Conservation (phyloP, 2,329 filamentous ascomycete species). For the Samsoniella hepiali region DNA sequence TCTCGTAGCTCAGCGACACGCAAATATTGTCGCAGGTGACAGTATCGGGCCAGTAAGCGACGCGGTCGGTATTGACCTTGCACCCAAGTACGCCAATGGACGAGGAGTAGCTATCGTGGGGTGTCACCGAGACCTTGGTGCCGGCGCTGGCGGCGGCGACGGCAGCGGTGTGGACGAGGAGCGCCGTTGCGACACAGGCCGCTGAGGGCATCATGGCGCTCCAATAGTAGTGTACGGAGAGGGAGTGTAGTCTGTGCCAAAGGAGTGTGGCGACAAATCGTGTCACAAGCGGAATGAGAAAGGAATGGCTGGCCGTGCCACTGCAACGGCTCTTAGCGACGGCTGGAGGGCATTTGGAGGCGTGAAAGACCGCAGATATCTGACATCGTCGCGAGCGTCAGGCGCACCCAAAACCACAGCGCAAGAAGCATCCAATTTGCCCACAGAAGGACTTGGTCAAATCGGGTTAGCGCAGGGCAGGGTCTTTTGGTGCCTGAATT, state of each 20-base stretch:
- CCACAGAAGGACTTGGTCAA: neutral
- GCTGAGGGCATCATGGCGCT: neutral
- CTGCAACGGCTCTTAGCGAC: slow-evolving; percentile 6
- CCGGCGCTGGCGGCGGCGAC: slow-evolving; percentile 17
- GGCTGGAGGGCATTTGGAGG: neutral
- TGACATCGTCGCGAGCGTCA: neutral
- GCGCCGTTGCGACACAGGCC: neutral
- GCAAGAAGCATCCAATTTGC: neutral
- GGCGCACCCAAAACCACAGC: neutral
- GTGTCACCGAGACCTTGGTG: slow-evolving; percentile 35
- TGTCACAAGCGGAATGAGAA: neutral
- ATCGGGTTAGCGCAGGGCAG: slow-evolving; percentile 3
- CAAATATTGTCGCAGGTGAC: slow-evolving; percentile 45
- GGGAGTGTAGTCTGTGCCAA: neutral
- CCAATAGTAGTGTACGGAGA: neutral
- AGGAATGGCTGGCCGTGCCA: slow-evolving; percentile 10
- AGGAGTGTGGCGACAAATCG: neutral
- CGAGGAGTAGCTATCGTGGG: slow-evolving; percentile 47
- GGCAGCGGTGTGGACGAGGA: neutral
- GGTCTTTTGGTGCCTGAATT: slow-evolving; percentile 8
- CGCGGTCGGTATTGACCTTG: slow-evolving; percentile 50
- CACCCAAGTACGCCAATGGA: slow-evolving; percentile 50
- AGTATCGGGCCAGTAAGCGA: slow-evolving; percentile 49
- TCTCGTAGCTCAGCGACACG: slow-evolving; percentile 34
- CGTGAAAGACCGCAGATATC: neutral